Conservation (phyloP, 768 basidiomycete genomes). For the Podaxis pistillaris region DNA sequence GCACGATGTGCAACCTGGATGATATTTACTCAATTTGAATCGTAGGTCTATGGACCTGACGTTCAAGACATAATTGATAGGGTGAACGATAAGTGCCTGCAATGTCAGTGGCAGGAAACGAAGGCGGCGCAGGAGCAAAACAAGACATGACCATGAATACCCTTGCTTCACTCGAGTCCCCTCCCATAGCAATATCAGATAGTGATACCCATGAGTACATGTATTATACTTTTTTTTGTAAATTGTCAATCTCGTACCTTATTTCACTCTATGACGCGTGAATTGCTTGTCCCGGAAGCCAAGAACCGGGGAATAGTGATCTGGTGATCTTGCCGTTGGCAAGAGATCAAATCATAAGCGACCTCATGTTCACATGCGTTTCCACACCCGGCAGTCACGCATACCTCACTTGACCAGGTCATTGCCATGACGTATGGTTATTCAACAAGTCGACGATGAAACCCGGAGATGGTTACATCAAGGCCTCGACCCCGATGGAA, state of each 20-base stretch:
- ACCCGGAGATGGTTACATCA: constrained; percentile 23
- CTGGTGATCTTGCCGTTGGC: constrained; percentile 7
- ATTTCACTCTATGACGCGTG: constrained; percentile 10
- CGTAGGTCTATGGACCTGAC: constrained; percentile 64
- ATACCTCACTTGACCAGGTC: background rate
- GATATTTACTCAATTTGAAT: background rate
- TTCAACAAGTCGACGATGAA: background rate
- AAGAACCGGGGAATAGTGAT: constrained; percentile 8
- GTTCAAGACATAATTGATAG: constrained; percentile 68
- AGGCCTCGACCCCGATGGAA: constrained; percentile 54
- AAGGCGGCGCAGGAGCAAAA: constrained; percentile 22
- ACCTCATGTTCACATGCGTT: constrained; percentile 11
- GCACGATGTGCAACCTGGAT: background rate
- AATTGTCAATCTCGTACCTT: constrained; percentile 7
- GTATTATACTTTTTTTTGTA: constrained; percentile 9
- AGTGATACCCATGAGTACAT: constrained; percentile 9
- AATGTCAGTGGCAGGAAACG: constrained; percentile 46
- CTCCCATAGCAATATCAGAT: background rate
- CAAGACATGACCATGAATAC: constrained; percentile 14
- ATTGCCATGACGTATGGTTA: constrained; percentile 8
- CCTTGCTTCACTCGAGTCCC: background rate
- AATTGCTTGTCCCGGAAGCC: constrained; percentile 4
- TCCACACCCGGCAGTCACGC: constrained; percentile 4
- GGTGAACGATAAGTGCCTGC: constrained; percentile 70
- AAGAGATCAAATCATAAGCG: background rate